These are phyloP conservation scores for Neurospora sp. DNA, from an alignment of 495 filamentous ascomycete species.

Conservation along the genomic window DNA sequence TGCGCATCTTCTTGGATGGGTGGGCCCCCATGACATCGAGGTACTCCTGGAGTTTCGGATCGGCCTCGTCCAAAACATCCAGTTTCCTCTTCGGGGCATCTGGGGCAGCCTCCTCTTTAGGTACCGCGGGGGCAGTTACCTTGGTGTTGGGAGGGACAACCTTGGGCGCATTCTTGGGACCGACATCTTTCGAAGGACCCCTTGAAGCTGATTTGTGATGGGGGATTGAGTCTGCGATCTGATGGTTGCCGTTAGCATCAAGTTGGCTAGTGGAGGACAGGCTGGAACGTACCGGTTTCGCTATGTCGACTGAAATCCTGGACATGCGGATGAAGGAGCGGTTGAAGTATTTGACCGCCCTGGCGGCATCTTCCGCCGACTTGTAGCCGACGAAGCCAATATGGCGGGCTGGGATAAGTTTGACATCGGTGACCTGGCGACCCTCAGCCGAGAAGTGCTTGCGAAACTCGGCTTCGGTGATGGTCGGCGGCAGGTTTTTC, in stretches of 20 bases:
- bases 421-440: slow-evolving; percentile 75
- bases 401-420: slow-evolving; percentile 74
- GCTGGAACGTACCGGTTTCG: slow-evolving; percentile 58
- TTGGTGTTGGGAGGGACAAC: slow-evolving; percentile 5
- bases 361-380: slow-evolving; percentile 62
- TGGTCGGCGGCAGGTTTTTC: slow-evolving; percentile 67
- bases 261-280: neutral
- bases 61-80: slow-evolving; percentile 39
- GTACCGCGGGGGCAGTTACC: slow-evolving; percentile 4
- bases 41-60: slow-evolving; percentile 80
- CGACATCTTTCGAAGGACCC: slow-evolving; percentile 2
- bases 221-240: slow-evolving; percentile 16
- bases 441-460: slow-evolving; percentile 72
- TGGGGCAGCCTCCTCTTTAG: slow-evolving; percentile 8
- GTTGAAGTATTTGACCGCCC: slow-evolving; percentile 90
- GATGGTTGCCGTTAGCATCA: neutral
- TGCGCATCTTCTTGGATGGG: slow-evolving; percentile 21
- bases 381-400: slow-evolving; percentile 97
- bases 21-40: slow-evolving; percentile 60
- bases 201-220: slow-evolving; percentile 5
- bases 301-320: slow-evolving; percentile 86
- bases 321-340: slow-evolving; percentile 92
- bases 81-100: slow-evolving; percentile 42
- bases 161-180: slow-evolving; percentile 2
- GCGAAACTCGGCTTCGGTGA: slow-evolving; percentile 67